Conservation (phyloP, 2,329 filamentous ascomycete species). For the Pezicula carpinea region DNA sequence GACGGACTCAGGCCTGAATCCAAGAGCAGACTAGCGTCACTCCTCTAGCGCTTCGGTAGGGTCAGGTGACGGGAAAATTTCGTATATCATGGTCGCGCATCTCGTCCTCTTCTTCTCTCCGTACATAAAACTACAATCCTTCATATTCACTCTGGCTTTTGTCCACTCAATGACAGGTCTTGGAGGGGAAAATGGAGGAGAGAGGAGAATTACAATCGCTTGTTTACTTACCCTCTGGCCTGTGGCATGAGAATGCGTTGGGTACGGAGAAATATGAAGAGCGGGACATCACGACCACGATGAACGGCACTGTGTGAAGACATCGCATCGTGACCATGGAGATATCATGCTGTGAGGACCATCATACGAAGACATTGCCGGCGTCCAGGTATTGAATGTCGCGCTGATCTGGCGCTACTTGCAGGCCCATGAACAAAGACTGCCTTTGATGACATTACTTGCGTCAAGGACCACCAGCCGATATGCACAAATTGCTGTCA, state of each 20-base stretch:
- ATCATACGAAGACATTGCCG: too few species aligned
- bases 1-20: background rate
- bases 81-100: slow-evolving; percentile 3
- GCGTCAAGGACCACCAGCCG: too few species aligned
- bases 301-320: background rate
- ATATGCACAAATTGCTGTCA: too few species aligned
- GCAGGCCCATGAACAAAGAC: too few species aligned
- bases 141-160: slow-evolving; percentile 66
- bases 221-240: slow-evolving; percentile 56
- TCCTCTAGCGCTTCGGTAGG: slow-evolving; percentile 7
- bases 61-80: slow-evolving; percentile 1
- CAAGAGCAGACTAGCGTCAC: too few species aligned
- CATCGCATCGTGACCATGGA: background rate
- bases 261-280: slow-evolving; percentile 25
- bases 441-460: too few species aligned
- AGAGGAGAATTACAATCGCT: slow-evolving; percentile 42
- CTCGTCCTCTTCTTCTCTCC: slow-evolving; percentile 29
- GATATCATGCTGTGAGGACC: background rate
- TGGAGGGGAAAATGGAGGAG: slow-evolving; percentile 67
- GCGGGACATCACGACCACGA: slow-evolving; percentile 18
- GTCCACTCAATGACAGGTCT: slow-evolving; percentile 49
- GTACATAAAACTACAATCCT: slow-evolving; percentile 44
- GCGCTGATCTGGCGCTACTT: too few species aligned
- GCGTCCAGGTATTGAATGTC: too few species aligned
- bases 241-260: slow-evolving; percentile 32